Evolutionary conservation across 306 rosid species (phyloP).

Genomic region (Prunus fruticosa): DNA sequence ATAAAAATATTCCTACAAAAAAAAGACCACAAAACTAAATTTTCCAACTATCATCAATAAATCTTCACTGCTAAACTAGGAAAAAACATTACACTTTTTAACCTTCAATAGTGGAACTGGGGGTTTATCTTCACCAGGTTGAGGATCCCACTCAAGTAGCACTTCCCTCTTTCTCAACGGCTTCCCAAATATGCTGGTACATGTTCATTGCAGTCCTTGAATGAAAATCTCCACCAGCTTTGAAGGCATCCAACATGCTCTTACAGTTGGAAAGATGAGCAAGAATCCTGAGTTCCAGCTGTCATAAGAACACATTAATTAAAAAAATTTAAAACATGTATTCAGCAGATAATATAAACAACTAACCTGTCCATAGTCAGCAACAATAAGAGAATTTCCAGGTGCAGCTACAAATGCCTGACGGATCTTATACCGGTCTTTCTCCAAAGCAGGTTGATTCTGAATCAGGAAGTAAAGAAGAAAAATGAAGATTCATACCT

Average conservation of each 20-base stretch:
- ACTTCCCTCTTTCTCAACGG: conserved; percentile 63
- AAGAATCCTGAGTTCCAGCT: conserved; percentile 96
- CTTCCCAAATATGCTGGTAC: conserved; percentile 91
- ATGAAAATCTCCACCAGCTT: conserved; percentile 98
- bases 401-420: conserved; percentile 92
- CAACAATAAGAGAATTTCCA: conserved; percentile 90
- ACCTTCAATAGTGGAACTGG: conserved; percentile 95
- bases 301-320: conserved; percentile 38
- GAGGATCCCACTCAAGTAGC: conserved; percentile 95
- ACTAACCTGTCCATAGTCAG: conserved; percentile 94
- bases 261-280: conserved; percentile 92
- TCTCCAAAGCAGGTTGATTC: conserved; percentile 99
- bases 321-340: conserved; percentile 19
- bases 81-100: conserved; percentile 7
- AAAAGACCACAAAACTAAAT: not conserved
- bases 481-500: not conserved
- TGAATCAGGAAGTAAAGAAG: conserved; percentile 28
- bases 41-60: not conserved
- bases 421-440: conserved; percentile 94
- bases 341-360: conserved; percentile 22
- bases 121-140: conserved; percentile 92
- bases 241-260: conserved; percentile 94
- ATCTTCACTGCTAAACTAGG: not conserved
- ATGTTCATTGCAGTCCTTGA: conserved; percentile 98
- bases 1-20: not conserved